These are phyloP conservation scores for Endogone sp. DNA, from an alignment of 192 early-diverging fungal genomes.

Conservation along the genomic window DNA sequence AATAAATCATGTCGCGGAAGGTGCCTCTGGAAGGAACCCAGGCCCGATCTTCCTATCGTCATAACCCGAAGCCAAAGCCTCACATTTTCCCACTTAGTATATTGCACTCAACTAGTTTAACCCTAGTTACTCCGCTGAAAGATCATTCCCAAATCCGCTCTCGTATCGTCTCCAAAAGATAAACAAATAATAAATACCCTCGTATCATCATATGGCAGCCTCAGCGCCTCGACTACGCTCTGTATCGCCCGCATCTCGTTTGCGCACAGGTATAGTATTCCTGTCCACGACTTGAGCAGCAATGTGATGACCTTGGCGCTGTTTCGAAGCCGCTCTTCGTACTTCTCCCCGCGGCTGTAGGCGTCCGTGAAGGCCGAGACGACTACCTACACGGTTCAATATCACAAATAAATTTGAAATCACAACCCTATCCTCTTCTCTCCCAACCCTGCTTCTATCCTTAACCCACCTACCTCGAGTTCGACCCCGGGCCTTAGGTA, in stretches of 20 bases:
- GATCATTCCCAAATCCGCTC: no score
- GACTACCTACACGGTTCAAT: conserved; percentile 47
- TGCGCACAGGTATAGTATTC: conserved; percentile 70
- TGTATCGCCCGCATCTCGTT: conserved; percentile 66
- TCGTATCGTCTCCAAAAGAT: not conserved
- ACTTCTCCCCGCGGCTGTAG: conserved; percentile 55
- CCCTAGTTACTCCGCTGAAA: no score
- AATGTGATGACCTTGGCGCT: conserved; percentile 58
- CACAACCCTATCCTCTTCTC: conserved; percentile 31
- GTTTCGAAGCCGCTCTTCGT: conserved; percentile 62
- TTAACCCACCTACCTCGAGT: no score
- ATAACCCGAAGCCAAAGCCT: no score
- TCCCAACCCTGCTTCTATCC: no score
- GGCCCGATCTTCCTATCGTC: no score
- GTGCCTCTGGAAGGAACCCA: no score
- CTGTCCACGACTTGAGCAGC: conserved; percentile 75
- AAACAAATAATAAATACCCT: conserved; percentile 33
- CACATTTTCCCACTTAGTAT: no score
- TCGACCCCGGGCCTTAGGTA: conserved; percentile 75
- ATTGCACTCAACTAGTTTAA: no score
- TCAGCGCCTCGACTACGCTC: conserved; percentile 66
- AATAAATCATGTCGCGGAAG: no score
- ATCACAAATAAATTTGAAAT: not conserved
- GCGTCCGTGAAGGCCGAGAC: conserved; percentile 79
- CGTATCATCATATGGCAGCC: conserved; percentile 67